Conservation (phyloP, 805 yeast genomes). For the Saccharomycopsis sp. region DNA sequence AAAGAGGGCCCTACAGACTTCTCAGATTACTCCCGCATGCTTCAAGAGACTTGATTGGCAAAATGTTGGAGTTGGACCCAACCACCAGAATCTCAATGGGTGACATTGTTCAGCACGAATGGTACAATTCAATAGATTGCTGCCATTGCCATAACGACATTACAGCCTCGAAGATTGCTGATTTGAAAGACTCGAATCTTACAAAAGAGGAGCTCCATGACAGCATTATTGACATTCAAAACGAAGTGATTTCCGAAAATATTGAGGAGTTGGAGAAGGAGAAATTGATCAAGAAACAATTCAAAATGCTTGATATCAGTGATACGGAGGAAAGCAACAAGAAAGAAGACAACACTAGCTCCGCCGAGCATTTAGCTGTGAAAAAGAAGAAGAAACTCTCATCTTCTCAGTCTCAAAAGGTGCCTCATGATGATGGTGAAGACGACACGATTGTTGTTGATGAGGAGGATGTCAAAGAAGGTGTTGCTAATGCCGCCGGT, state of each 20-base stretch:
- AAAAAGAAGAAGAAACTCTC: slow-evolving; percentile 6
- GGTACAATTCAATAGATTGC: slow-evolving; percentile 45
- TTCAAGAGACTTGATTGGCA: slow-evolving; percentile 65
- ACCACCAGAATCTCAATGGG: slow-evolving; percentile 45
- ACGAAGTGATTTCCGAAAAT: slow-evolving; percentile 17
- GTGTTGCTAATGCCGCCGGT: no score
- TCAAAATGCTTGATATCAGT: slow-evolving; percentile 18
- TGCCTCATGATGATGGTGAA: no score
- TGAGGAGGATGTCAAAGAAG: slow-evolving; percentile 6
- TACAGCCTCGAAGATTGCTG: slow-evolving; percentile 7
- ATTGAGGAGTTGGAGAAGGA: slow-evolving; percentile 21
- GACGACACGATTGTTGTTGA: no score
- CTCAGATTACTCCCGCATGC: slow-evolving; percentile 79
- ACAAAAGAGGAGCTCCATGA: slow-evolving; percentile 18
- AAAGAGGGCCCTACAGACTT: slow-evolving; percentile 70
- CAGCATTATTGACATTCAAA: slow-evolving; percentile 16
- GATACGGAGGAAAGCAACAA: slow-evolving; percentile 13
- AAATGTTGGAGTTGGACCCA: slow-evolving; percentile 58
- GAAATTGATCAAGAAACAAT: slow-evolving; percentile 16
- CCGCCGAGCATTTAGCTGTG: no score
- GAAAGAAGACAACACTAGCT: slow-evolving; percentile 1
- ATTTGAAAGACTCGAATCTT: slow-evolving; percentile 3
- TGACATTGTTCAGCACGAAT: slow-evolving; percentile 47
- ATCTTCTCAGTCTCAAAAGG: no score
- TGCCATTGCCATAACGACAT: slow-evolving; percentile 34